Percentiles rank a stretch among this genome's conserved stretches.
These are phyloP conservation scores for Suillus bovinus DNA, from an alignment of 768 basidiomycete genomes.

Conservation along the genomic window DNA sequence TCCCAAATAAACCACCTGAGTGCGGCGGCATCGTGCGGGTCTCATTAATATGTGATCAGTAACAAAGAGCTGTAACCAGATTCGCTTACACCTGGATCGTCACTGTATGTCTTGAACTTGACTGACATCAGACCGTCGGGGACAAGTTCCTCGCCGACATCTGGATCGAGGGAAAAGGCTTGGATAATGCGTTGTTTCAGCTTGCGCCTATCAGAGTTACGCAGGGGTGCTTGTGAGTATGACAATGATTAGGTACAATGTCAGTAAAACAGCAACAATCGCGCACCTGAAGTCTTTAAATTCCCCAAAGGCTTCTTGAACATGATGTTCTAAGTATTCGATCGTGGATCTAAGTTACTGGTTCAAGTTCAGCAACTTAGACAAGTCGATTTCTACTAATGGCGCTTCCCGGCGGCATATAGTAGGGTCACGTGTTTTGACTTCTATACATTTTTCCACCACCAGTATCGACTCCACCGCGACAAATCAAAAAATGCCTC, in stretches of 20 bases:
- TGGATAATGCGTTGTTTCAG: conserved; percentile 59
- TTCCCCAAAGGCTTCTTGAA: conserved; percentile 77
- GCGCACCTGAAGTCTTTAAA: conserved; percentile 62
- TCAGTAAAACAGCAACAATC: not conserved
- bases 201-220: conserved; percentile 73
- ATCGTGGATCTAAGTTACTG: not conserved
- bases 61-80: conserved; percentile 1
- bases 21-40: not conserved
- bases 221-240: conserved; percentile 51
- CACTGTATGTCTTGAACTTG: conserved; percentile 65
- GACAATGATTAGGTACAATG: not conserved
- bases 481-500: conserved; percentile 56
- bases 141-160: conserved; percentile 68
- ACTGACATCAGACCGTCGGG: conserved; percentile 71
- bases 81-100: conserved; percentile 64
- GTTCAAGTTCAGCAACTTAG: not conserved
- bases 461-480: not conserved
- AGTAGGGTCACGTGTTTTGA: not conserved
- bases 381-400: not conserved
- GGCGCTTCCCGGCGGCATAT: no score
- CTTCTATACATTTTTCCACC: not conserved
- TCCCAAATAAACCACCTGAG: conserved; percentile 63
- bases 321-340: conserved; percentile 39
- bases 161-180: conserved; percentile 47
- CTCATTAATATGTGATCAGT: conserved; percentile 11